Conservation (phyloP, 352 stramenopile genomes). For the Globisporangium middletonii region DNA sequence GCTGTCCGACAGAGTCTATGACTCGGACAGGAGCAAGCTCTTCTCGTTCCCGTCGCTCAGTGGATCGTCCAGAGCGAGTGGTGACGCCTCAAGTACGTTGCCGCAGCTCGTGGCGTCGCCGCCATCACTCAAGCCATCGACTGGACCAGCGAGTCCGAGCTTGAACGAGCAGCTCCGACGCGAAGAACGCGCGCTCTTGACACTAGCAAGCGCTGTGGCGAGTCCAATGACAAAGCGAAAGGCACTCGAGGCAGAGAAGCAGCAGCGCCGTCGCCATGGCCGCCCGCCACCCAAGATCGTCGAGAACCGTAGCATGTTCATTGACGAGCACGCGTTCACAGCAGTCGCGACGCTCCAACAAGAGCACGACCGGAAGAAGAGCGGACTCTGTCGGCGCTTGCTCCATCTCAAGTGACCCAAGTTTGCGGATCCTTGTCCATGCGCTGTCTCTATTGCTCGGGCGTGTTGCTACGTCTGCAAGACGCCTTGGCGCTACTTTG, state of each 20-base stretch:
- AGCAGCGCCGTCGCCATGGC: slow-evolving; percentile 33
- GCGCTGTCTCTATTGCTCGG: neutral
- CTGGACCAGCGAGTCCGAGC: neutral
- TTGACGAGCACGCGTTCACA: slow-evolving; percentile 28
- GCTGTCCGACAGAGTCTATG: no score
- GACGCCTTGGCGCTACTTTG: slow-evolving; percentile 5
- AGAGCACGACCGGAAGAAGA: slow-evolving; percentile 37
- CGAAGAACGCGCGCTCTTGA: slow-evolving; percentile 21
- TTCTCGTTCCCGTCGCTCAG: no score
- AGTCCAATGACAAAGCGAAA: slow-evolving; percentile 2
- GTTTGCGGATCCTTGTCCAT: no score
- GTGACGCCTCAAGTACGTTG: neutral
- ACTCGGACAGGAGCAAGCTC: no score
- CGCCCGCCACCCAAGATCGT: slow-evolving; percentile 27
- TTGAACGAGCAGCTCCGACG: slow-evolving; percentile 22
- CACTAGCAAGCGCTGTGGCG: slow-evolving; percentile 12
- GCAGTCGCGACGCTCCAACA: slow-evolving; percentile 14
- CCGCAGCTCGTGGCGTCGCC: neutral
- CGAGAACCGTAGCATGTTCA: slow-evolving; percentile 25
- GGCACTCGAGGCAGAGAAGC: slow-evolving; percentile 11
- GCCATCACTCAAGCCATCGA: neutral
- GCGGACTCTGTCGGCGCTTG: slow-evolving; percentile 28
- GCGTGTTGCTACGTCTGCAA: neutral
- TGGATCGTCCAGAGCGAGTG: no score
- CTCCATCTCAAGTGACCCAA: slow-evolving; percentile 25